These are phyloP conservation scores for Pachyrhizus erosus DNA, from an alignment of 306 rosid species.

Conservation along the genomic window DNA sequence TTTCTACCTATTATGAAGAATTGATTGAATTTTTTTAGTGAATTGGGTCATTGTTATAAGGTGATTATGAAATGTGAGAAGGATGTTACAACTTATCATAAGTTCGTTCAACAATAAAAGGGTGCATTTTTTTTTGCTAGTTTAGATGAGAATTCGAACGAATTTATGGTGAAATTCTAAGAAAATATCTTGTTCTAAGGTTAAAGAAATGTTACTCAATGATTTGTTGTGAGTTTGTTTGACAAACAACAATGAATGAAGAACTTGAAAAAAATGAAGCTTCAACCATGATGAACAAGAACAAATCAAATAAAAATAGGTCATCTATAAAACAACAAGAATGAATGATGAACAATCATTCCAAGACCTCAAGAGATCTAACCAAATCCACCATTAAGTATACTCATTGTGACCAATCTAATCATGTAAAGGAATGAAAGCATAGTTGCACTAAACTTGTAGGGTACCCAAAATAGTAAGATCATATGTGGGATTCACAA, in stretches of 20 bases:
- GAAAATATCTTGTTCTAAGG: neutral
- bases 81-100: too few relatives aligned
- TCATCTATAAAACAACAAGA: too few relatives aligned
- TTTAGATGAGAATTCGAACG: neutral
- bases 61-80: too few relatives aligned
- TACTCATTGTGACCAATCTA: neutral
- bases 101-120: too few relatives aligned
- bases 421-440: conserved; percentile 17
- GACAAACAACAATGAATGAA: neutral
- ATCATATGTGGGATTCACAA: conserved; percentile 19
- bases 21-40: too few relatives aligned
- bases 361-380: neutral
- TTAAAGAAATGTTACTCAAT: conserved; percentile 4
- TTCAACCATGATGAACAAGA: neutral
- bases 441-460: conserved; percentile 29
- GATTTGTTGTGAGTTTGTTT: neutral
- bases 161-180: conserved; percentile 9
- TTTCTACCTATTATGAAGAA: too few relatives aligned
- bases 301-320: neutral
- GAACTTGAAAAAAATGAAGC: neutral
- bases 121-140: neutral
- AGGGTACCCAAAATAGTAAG: conserved; percentile 36
- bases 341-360: too few relatives aligned
- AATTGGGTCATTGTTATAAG: too few relatives aligned
- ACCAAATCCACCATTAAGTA: conserved; percentile 9